phyloP scores from a whole-genome alignment of 805 yeast species.

The Cyberlindnera xylosilytica region DNA sequence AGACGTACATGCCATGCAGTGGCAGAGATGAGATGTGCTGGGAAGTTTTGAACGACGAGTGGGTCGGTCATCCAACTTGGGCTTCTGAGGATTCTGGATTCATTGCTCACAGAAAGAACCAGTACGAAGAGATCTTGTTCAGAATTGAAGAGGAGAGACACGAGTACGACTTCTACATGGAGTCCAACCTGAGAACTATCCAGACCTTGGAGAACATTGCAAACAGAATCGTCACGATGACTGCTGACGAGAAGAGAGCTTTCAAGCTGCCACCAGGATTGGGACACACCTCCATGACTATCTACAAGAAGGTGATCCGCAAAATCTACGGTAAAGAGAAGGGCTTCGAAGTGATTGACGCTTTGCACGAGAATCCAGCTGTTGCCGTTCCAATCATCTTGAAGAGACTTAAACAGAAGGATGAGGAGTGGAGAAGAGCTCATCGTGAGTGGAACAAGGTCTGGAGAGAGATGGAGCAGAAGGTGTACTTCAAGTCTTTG shows the following conservation, averaged over 20 bases:
- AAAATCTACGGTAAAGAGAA: constrained; percentile 92
- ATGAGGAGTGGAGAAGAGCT: constrained; percentile 97
- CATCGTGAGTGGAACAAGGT: constrained; percentile 99
- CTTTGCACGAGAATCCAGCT: constrained; percentile 92
- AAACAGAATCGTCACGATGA: constrained; percentile 89
- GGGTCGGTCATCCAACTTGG: constrained; percentile 99
- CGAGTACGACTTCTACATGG: constrained; percentile 95
- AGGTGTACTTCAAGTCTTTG: constrained; percentile 86
- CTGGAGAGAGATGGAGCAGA: constrained; percentile 98
- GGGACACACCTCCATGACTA: constrained; percentile 88
- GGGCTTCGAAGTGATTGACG: constrained; percentile 94
- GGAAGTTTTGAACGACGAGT: constrained; percentile 97
- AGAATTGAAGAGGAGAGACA: constrained; percentile 97
- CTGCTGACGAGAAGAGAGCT: constrained; percentile 78
- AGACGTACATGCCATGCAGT: constrained; percentile 94
- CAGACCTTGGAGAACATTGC: constrained; percentile 95
- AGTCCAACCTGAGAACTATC: constrained; percentile 88
- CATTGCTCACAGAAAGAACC: constrained; percentile 97
- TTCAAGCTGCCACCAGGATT: constrained; percentile 91
- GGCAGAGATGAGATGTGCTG: constrained; percentile 99
- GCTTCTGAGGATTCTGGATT: constrained; percentile 99
- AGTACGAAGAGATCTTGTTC: constrained; percentile 92
- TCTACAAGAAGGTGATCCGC: constrained; percentile 89
- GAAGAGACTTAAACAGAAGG: constrained; percentile 92
- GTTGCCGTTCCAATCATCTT: constrained; percentile 92